Base-by-base conservation (phyloP, 2,329 filamentous ascomycete genomes). In the Cytospora paraplurivora region DNA sequence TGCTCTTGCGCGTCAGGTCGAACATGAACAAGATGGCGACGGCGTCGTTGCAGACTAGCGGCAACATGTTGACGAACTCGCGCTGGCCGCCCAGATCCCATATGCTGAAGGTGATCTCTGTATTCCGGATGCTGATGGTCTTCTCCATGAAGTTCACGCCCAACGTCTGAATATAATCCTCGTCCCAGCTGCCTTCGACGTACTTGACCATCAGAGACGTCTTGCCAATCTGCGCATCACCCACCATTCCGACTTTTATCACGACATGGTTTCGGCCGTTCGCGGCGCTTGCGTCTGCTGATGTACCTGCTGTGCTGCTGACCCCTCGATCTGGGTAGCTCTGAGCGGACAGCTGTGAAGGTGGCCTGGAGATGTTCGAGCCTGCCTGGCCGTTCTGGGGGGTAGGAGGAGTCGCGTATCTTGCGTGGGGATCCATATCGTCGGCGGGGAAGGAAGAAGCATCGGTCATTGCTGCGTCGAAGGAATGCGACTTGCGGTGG, bases 61-160 rank as follows among this genome's bases (percentile, higher is more conserved):
- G 95, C 67, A 99, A 82, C 95, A 99, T 99, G 81, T 99, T 99
- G 78, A 99, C 95, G 73, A 99, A 99, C 79, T 99, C 95, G 73
- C 95, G 89, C 81, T 99, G 95, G 69, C 95, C 95, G 71, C 95
- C 95, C 62, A 99, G 79, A 81, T 99, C 95, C 95, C 95, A 99
- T 74, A 99, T 99, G 66, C 93, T 97, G 79, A 99, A 99, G 51
- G 95, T 99, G 76, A 99, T 99, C 78, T 99, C 95, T 17, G 95
- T 99, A 78, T 99, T 99, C 67, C 95, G 91, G 77, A 99, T 99
- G 67, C 92, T 96, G 74, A 99, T 99, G 41, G 95, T 99, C 84
- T 99, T 99, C 77, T 99, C 95, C 95, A 99, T 99, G 78, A 99
- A 99, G 78, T 99, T 99, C 78, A 99, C 95, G 69, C 95, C 95